Evolutionary conservation across 306 rosid genomes (phyloP).

Genomic region (Acacia confusa): DNA sequence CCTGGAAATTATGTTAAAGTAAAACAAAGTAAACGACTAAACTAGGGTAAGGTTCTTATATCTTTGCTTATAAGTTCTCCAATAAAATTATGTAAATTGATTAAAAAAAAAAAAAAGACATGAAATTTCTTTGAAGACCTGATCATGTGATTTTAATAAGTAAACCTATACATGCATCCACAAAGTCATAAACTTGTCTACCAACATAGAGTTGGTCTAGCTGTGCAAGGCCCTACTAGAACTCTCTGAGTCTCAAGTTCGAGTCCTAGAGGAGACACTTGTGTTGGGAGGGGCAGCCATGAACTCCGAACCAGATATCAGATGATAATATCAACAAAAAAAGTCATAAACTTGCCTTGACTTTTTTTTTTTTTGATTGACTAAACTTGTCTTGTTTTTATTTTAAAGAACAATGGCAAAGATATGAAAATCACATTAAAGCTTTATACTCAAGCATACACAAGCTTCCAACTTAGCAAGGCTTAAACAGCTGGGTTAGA

Average conservation of each 20-base stretch:
- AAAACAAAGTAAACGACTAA: background rate
- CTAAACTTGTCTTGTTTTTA: background rate
- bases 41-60: background rate
- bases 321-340: background rate
- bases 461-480: constrained; percentile 30
- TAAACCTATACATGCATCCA: background rate
- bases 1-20: constrained; percentile 44
- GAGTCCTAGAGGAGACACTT: no score
- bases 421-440: background rate
- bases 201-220: no score
- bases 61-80: background rate
- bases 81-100: background rate
- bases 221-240: no score
- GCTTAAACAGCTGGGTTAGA: constrained; percentile 23
- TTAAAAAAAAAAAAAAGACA: background rate
- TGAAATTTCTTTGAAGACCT: background rate
- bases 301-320: no score
- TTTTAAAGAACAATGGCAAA: background rate
- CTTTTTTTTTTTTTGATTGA: no score
- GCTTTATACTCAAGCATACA: constrained; percentile 4
- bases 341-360: background rate
- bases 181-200: background rate
- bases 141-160: background rate
- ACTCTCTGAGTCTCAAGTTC: no score
- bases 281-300: no score